Evolutionary conservation across 1,284 basidiomycete genomes (phyloP).

Genomic region (Malassezia slooffiae): DNA sequence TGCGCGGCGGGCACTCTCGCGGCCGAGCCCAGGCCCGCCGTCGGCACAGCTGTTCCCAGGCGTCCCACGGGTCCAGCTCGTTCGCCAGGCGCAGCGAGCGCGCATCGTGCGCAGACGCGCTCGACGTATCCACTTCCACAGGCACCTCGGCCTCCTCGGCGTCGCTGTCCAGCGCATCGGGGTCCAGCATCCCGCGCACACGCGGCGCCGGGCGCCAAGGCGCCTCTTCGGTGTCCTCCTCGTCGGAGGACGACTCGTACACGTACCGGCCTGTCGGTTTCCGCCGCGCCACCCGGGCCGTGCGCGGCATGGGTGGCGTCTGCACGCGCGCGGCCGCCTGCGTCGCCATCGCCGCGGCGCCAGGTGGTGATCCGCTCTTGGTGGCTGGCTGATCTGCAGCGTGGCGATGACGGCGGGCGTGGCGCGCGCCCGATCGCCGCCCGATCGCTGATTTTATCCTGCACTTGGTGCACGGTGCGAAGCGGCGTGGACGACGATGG

Average conservation of each 20-base stretch:
- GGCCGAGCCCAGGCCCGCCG: constrained; percentile 4
- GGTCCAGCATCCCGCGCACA: too few species aligned
- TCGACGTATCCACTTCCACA: background rate
- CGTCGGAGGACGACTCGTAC: constrained; percentile 13
- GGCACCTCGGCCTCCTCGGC: too few species aligned
- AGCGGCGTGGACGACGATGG: too few species aligned
- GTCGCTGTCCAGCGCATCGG: too few species aligned
- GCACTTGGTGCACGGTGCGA: too few species aligned
- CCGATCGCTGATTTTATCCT: background rate
- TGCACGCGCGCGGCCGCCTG: background rate
- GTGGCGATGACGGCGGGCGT: background rate
- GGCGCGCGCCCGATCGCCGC: background rate
- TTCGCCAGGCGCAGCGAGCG: constrained; percentile 7
- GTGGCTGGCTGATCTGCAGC: too few species aligned
- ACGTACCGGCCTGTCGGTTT: constrained; percentile 12
- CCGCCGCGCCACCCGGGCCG: background rate
- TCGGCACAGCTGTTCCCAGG: constrained; percentile 10
- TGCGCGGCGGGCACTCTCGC: background rate
- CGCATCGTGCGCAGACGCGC: background rate
- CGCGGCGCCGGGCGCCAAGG: background rate
- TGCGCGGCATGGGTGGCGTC: background rate
- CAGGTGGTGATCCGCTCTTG: too few species aligned
- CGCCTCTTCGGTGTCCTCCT: background rate
- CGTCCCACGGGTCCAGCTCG: constrained; percentile 14
- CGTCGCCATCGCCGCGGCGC: background rate